Base-by-base conservation (phyloP, 148 eudicot genomes). In the Pouteria glomerata region DNA sequence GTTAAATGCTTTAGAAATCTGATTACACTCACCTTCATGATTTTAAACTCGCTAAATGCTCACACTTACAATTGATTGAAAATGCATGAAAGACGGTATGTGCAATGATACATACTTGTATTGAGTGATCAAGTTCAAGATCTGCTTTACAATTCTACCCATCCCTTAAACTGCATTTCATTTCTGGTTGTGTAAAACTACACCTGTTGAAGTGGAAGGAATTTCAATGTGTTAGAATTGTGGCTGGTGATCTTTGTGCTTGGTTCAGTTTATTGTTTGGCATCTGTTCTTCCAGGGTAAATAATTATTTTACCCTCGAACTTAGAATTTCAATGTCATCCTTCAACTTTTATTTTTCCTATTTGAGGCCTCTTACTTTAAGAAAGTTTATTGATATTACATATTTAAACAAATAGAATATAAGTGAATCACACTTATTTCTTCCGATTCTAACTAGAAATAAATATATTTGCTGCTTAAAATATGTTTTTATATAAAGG, bases 91-190 rank as follows among this genome's bases (percentile, higher is more conserved):
- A 31, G 26, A 8, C 3, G 29, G 57, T n/a, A 27, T 35, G 34
- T 34, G 47, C 48, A 23, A 13, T 53, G 44, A 34, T 69, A 24
- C 33, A 23, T 39, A 6, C 2, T 11, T 35, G 29, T 11, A 14
- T 68, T 15, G 2, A 19, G 45, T 26, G 61, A 29, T 10, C 18
- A 1, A 11, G 2, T 26, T 0, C 13, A 3, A 21, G 34, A 47
- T 18, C 35, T 44, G 37, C 71, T 68, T 50, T 13, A 8, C 27
- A 4, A 35, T 68, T 23, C 47, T 68, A 60, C 21, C 27, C n/a
- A 33, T 52, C 59, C 59, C 61, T 52, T n/a, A n/a, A n/a, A n/a
- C n/a, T 68, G 71, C 42, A 52, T 55, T 30, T 52, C 48, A 26
- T 34, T 15, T 35, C 42, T 50, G 19, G 8, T 41, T 63, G n/a